Percentiles rank a stretch among this genome's conserved stretches.
Evolutionary conservation across 305 asterid genomes (phyloP).

Genomic region (Withania somnifera): DNA sequence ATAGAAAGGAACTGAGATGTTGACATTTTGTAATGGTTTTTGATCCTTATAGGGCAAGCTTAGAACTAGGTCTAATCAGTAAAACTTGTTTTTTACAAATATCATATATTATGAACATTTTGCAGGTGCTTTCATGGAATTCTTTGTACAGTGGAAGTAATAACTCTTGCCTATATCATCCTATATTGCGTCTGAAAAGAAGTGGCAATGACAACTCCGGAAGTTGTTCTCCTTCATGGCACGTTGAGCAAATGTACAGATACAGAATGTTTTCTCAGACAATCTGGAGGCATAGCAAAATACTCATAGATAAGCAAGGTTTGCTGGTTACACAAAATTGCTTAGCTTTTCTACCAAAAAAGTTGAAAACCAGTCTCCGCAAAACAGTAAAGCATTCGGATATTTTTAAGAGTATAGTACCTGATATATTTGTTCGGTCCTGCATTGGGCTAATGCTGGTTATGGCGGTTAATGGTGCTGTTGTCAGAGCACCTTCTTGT

Average conservation of each 20-base stretch:
- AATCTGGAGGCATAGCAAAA: conserved; percentile 24
- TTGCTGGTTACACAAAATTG: conserved; percentile 20
- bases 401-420: conserved; percentile 16
- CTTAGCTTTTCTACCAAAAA: conserved; percentile 18
- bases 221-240: conserved; percentile 16
- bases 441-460: conserved; percentile 57
- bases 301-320: conserved; percentile 18
- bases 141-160: conserved; percentile 18
- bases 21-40: neutral
- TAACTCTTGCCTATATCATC: conserved; percentile 20
- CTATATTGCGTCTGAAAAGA: conserved; percentile 21
- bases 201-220: neutral
- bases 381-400: conserved; percentile 21
- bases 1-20: neutral
- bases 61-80: neutral
- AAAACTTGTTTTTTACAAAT: neutral
- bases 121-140: conserved; percentile 51
- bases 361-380: conserved; percentile 18
- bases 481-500: conserved; percentile 53
- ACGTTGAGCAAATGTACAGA: conserved; percentile 8
- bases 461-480: conserved; percentile 51
- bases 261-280: conserved; percentile 18
- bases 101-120: neutral
- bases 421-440: conserved; percentile 27
- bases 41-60: neutral